Conservation (phyloP, 441 rosid species). For the Croton setiger region DNA sequence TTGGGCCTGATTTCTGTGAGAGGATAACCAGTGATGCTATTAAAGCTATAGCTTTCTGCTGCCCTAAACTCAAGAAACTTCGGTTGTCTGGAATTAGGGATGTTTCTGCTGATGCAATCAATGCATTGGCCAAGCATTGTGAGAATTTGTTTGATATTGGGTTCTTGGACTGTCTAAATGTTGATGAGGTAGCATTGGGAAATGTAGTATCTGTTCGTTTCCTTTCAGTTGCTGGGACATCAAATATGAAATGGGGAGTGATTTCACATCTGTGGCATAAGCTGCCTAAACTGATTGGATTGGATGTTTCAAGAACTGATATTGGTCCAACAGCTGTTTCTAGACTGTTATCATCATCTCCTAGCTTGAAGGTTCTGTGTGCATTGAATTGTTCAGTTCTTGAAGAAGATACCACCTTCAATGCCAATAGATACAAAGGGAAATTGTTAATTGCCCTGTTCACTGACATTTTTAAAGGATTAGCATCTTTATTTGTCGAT, state of each 20-base stretch:
- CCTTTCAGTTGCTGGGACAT: constrained; percentile 91
- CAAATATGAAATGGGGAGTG: constrained; percentile 76
- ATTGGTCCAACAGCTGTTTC: constrained; percentile 62
- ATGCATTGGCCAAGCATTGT: constrained; percentile 79
- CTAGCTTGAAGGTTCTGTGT: constrained; percentile 77
- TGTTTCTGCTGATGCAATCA: constrained; percentile 76
- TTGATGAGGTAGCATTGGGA: constrained; percentile 77
- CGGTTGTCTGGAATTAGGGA: constrained; percentile 85
- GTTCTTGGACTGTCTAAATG: constrained; percentile 71
- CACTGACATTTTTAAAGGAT: constrained; percentile 59
- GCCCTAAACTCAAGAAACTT: constrained; percentile 76
- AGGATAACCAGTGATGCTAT: constrained; percentile 91
- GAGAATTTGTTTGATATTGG: constrained; percentile 65
- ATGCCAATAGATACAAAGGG: constrained; percentile 49
- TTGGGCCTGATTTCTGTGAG: constrained; percentile 95
- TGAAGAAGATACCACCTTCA: constrained; percentile 56
- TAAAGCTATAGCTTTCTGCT: constrained; percentile 72
- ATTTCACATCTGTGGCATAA: constrained; percentile 69
- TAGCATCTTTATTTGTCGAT: constrained; percentile 65
- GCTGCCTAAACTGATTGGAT: constrained; percentile 69
- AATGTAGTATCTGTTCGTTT: constrained; percentile 58
- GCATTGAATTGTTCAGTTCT: constrained; percentile 75
- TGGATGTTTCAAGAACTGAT: constrained; percentile 98
- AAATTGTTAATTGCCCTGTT: constrained; percentile 58
- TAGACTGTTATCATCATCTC: constrained; percentile 65